Evolutionary conservation across 2,329 filamentous ascomycete genomes (phyloP), one percentile per base, ranked within the genome.

Genomic region (Falciphora oryzae): DNA sequence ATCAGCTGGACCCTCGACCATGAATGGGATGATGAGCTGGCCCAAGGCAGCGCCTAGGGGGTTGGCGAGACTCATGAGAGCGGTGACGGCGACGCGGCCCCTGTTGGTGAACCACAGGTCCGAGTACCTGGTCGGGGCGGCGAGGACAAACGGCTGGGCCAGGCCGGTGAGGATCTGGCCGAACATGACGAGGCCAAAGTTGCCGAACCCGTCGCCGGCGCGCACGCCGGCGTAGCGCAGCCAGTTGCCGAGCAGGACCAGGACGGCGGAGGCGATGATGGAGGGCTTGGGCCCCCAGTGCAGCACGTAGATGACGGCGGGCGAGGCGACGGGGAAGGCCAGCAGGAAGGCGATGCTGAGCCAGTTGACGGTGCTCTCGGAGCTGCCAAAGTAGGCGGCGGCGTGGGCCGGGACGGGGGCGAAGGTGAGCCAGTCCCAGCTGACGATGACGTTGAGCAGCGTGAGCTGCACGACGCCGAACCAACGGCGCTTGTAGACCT

Each of bases 381-480:
- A 83, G 16, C 93, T 91, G 63, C 79, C 70, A 73, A 96, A 98
- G 79, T 93, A 97, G 29, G 81, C 70, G 0, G 93, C 87, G 1
- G 92, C 84, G 28, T 89, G 86, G 44, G 85, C 85, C 1, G 92
- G 92, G 38, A 97, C 88, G 57, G 94, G 90, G 2, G 93, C 90
- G 76, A 93, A 97, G 8, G 93, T 95, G 70, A 98, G 85, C 94
- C 94, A 98, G 91, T 96, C 92, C 94, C 94, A 98, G 72, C 91
- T 96, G 57, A 97, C 89, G 66, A 98, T 86, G 65, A 97, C 89
- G 74, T 98, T 99, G 77, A 98, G 81, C 71, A 98, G 77, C 8
- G 93, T 89, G 73, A 98, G 78, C 76, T 97, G 91, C 28, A 85
- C 78, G 63, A 99, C 80, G 0, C 95, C 95, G 74, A 97, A 91